Conservation (phyloP, 495 filamentous ascomycete genomes). For the Hypoxylon intermedium region DNA sequence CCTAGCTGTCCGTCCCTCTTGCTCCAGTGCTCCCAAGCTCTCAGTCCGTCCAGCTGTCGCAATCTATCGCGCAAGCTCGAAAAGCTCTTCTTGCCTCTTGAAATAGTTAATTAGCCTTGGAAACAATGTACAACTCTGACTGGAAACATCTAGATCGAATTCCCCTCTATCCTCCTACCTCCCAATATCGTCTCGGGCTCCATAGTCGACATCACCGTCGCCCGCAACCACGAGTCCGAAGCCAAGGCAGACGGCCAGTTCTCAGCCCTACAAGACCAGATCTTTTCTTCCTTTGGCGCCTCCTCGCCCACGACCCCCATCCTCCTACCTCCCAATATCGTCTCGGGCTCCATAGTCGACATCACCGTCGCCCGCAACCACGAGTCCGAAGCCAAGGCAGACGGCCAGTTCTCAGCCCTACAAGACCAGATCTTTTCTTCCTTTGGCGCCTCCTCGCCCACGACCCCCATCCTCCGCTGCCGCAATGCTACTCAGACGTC, state of each 20-base stretch:
- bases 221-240: constrained; percentile 85
- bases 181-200: constrained; percentile 91
- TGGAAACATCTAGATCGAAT: constrained; percentile 81
- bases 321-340: constrained; percentile 91
- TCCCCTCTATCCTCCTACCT: constrained; percentile 95
- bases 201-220: constrained; percentile 97
- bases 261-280: constrained; percentile 81
- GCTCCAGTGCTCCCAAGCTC: not conserved
- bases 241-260: constrained; percentile 73
- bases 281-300: constrained; percentile 84
- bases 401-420: constrained; percentile 76
- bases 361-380: constrained; percentile 93
- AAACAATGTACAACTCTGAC: constrained; percentile 12
- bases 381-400: constrained; percentile 73
- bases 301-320: constrained; percentile 83
- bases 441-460: constrained; percentile 83
- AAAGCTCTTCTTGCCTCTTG: not conserved
- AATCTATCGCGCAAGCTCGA: constrained; percentile 26
- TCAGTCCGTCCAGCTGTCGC: constrained; percentile 5
- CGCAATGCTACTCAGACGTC: constrained; percentile 97
- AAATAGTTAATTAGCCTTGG: constrained; percentile 6
- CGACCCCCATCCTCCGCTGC: constrained; percentile 80
- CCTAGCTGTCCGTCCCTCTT: not conserved
- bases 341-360: constrained; percentile 95
- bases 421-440: constrained; percentile 85